Conservation (phyloP, 768 basidiomycete genomes). For the Psilocybe azurescens region DNA sequence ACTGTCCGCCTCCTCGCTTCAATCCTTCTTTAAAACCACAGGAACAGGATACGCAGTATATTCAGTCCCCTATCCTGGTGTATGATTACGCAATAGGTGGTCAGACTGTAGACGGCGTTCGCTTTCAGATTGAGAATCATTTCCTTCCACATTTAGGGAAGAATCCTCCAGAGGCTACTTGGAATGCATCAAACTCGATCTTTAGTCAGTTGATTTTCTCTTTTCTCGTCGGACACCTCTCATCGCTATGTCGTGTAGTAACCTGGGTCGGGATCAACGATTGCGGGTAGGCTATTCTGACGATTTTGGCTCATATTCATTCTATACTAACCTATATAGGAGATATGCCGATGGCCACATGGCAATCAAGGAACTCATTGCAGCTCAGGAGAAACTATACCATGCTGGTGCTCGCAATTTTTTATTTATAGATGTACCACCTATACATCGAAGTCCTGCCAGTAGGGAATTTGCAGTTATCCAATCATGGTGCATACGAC, state of each 20-base stretch:
- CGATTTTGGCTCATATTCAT: not conserved
- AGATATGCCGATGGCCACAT: slow-evolving; percentile 23
- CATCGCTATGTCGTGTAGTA: slow-evolving; percentile 35
- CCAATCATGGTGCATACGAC: not conserved
- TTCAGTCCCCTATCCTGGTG: slow-evolving; percentile 47
- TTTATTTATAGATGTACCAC: slow-evolving; percentile 64
- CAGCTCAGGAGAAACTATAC: slow-evolving; percentile 53
- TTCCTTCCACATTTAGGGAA: slow-evolving; percentile 44
- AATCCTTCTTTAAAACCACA: slow-evolving; percentile 23
- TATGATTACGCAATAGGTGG: slow-evolving; percentile 66
- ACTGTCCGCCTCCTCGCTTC: slow-evolving; percentile 40
- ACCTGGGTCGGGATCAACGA: slow-evolving; percentile 76
- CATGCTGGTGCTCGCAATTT: slow-evolving; percentile 56
- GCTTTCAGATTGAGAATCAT: slow-evolving; percentile 38
- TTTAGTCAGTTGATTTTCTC: slow-evolving; percentile 43
- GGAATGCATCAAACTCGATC: slow-evolving; percentile 37
- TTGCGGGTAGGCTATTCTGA: slow-evolving; percentile 31
- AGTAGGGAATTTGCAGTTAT: slow-evolving; percentile 28
- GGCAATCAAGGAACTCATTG: slow-evolving; percentile 42
- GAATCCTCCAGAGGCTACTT: slow-evolving; percentile 31
- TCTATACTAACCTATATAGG: slow-evolving; percentile 8
- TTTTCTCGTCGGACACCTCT: not conserved
- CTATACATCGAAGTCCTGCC: slow-evolving; percentile 52
- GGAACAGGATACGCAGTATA: slow-evolving; percentile 34
- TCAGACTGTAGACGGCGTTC: slow-evolving; percentile 45